Percentiles rank a stretch among this genome's conserved stretches.
phyloP scores from a whole-genome alignment of 225 moss, liverwort and hornwort genomes.

The Anthoceros angustus region DNA sequence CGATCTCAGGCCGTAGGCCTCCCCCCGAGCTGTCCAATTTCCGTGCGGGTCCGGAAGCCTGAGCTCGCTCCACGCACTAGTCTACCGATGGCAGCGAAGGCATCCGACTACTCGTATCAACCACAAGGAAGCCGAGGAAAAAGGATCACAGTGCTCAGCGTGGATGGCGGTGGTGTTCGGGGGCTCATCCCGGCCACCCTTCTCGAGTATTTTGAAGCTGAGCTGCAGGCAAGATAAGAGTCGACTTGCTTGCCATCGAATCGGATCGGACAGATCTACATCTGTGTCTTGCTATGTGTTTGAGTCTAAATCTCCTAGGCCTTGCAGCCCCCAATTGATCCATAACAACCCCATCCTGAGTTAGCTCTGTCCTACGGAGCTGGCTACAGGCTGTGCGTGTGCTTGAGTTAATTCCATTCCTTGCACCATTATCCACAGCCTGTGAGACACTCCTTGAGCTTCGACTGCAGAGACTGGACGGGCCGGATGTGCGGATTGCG shows the following conservation, averaged over 20 bases:
- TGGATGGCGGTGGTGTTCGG: conserved; percentile 45
- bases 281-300: background rate
- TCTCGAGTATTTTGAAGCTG: conserved; percentile 26
- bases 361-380: too few species aligned
- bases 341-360: too few species aligned
- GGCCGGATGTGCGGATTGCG: conserved; percentile 13
- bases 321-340: too few species aligned
- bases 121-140: conserved; percentile 6
- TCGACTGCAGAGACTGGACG: conserved; percentile 18
- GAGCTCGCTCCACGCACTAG: too few species aligned
- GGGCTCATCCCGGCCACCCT: conserved; percentile 32
- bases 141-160: conserved; percentile 38
- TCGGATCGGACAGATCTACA: conserved; percentile 38
- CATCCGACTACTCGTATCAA: background rate
- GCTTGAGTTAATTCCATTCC: background rate
- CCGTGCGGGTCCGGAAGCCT: too few species aligned
- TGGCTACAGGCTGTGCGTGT: background rate
- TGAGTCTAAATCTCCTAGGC: too few species aligned
- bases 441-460: background rate
- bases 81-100: background rate
- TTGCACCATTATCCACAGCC: background rate
- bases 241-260: conserved; percentile 33
- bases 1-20: too few species aligned
- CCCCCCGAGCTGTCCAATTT: too few species aligned
- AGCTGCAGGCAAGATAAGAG: conserved; percentile 33